These are phyloP conservation scores for Chlorella sp. DNA, from an alignment of 139 green algal genomes.

Conservation along the genomic window DNA sequence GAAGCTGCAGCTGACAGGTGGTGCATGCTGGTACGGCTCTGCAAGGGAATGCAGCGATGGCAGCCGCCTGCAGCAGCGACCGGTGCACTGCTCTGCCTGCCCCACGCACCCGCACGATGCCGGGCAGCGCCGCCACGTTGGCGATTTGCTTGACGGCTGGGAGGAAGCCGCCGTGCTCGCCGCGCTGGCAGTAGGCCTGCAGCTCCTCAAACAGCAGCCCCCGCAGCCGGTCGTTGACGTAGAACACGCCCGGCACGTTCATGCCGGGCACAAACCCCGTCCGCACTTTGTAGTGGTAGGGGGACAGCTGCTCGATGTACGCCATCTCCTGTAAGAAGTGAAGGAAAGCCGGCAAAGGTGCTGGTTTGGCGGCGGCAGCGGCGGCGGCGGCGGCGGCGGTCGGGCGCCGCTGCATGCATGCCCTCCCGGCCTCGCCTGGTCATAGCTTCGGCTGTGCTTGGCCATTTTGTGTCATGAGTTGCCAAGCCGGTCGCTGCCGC, in stretches of 20 bases:
- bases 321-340: constrained; percentile 35
- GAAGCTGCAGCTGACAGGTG: no score
- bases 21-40: neutral
- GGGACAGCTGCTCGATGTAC: constrained; percentile 63
- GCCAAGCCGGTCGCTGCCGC: no score
- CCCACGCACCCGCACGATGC: constrained; percentile 77
- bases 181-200: constrained; percentile 45
- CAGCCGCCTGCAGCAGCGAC: no score
- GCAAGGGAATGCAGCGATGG: no score
- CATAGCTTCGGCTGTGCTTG: no score
- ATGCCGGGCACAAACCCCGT: constrained; percentile 90
- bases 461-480: no score
- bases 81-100: no score
- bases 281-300: constrained; percentile 81
- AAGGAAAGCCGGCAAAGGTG: neutral
- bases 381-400: neutral
- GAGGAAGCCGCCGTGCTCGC: constrained; percentile 81
- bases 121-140: constrained; percentile 90
- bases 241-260: constrained; percentile 81
- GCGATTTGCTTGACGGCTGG: constrained; percentile 92
- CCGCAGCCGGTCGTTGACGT: constrained; percentile 84
- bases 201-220: constrained; percentile 88
- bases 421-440: no score
- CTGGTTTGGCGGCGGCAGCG: neutral
- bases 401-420: no score